These are phyloP conservation scores for Dichomitus squalens DNA, from an alignment of 1,284 basidiomycete species.

Conservation along the genomic window DNA sequence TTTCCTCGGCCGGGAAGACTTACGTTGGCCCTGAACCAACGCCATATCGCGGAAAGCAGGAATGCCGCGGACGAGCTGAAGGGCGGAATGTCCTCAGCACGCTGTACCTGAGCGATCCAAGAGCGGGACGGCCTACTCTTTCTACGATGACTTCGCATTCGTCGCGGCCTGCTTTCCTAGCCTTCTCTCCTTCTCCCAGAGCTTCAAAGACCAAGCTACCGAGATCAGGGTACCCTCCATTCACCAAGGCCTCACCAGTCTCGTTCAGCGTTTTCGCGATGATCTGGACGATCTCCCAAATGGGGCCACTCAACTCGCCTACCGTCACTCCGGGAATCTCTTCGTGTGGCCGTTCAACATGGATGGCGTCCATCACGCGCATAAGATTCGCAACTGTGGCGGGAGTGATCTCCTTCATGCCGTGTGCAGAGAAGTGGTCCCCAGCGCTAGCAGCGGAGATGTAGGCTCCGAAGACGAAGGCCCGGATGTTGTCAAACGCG, in stretches of 20 bases:
- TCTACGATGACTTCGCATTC: slow-evolving; percentile 63
- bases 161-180: slow-evolving; percentile 33
- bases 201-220: slow-evolving; percentile 75
- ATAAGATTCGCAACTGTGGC: slow-evolving; percentile 73
- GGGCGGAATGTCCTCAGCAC: not conserved
- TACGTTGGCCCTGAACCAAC: slow-evolving; percentile 62
- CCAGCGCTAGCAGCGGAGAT: slow-evolving; percentile 51
- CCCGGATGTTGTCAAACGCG: slow-evolving; percentile 79
- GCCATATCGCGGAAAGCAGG: slow-evolving; percentile 80
- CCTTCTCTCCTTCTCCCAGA: slow-evolving; percentile 56
- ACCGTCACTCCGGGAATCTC: slow-evolving; percentile 71
- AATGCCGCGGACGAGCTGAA: slow-evolving; percentile 69
- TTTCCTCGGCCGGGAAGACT: no score
- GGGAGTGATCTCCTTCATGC: slow-evolving; percentile 56
- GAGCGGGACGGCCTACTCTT: slow-evolving; percentile 44
- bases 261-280: slow-evolving; percentile 68
- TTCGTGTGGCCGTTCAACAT: slow-evolving; percentile 73
- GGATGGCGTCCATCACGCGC: slow-evolving; percentile 55
- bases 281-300: slow-evolving; percentile 73
- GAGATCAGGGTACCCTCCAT: slow-evolving; percentile 66
- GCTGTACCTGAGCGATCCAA: not conserved
- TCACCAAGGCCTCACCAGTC: slow-evolving; percentile 68
- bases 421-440: slow-evolving; percentile 67
- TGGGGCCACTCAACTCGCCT: slow-evolving; percentile 73
- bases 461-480: slow-evolving; percentile 71